Conservation (phyloP, 163 green algal species). For the Coccomyxa subellipsoidea region DNA sequence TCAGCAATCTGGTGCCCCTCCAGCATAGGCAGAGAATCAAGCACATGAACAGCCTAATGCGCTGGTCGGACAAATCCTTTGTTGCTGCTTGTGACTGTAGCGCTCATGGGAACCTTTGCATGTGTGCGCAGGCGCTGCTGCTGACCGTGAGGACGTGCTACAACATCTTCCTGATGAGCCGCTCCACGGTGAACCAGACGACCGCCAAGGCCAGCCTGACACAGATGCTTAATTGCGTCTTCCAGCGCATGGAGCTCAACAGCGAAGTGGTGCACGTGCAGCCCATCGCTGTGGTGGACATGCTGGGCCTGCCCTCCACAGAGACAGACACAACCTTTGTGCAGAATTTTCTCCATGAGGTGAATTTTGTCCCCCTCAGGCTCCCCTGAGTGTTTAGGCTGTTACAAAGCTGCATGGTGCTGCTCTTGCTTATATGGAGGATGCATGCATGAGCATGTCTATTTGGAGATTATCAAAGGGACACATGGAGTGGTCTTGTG, state of each 20-base stretch:
- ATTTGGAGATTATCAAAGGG: too few relatives aligned
- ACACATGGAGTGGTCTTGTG: too few relatives aligned
- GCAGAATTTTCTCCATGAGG: conserved; percentile 63
- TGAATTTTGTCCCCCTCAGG: not conserved
- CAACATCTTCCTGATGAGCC: conserved; percentile 94
- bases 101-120: not conserved
- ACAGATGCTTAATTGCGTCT: conserved; percentile 94
- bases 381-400: not conserved
- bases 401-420: too few relatives aligned
- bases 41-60: too few relatives aligned
- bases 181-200: conserved; percentile 89
- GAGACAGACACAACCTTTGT: conserved; percentile 62
- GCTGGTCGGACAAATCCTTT: too few relatives aligned
- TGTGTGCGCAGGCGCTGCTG: conserved; percentile 40
- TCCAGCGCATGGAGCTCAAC: conserved; percentile 81
- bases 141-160: conserved; percentile 87
- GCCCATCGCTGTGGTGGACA: conserved; percentile 85
- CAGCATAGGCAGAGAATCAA: too few relatives aligned
- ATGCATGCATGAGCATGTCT: too few relatives aligned
- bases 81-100: too few relatives aligned
- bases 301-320: conserved; percentile 63
- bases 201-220: conserved; percentile 94
- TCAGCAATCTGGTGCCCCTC: too few relatives aligned
- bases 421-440: not conserved
- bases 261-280: conserved; percentile 53